Percentiles rank a stretch among this genome's conserved stretches.
These are phyloP conservation scores for Cystoisospora suis DNA, from an alignment of 169 alveolate species.

Conservation along the genomic window DNA sequence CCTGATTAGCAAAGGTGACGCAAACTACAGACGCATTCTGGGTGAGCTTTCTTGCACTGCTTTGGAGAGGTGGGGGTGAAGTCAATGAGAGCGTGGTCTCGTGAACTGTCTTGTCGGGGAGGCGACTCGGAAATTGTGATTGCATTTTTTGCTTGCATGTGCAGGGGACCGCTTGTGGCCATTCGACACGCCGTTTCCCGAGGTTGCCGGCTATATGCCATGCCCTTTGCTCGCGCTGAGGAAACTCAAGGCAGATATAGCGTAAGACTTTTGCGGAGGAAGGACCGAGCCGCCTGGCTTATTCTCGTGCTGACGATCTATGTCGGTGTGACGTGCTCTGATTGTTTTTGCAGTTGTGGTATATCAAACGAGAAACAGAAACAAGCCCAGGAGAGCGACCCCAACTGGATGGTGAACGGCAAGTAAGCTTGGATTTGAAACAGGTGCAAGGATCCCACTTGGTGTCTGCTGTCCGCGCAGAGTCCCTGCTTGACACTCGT, in stretches of 20 bases:
- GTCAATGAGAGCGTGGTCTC: no score
- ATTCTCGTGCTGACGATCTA: not conserved
- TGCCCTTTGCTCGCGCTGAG: slow-evolving; percentile 28
- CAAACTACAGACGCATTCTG: slow-evolving; percentile 3
- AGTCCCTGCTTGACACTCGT: not conserved
- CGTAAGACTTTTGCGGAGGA: not conserved
- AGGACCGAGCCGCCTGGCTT: no score
- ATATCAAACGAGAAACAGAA: not conserved
- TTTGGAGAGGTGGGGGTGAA: no score
- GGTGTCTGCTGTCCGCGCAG: not conserved
- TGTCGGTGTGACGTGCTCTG: not conserved
- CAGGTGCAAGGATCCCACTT: not conserved
- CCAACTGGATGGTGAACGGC: slow-evolving; percentile 3
- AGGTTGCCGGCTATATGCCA: not conserved
- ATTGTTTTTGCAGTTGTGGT: not conserved
- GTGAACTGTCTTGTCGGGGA: no score
- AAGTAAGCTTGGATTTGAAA: not conserved
- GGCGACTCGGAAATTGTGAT: no score
- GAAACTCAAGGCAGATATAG: not conserved
- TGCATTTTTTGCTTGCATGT: no score
- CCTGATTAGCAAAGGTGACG: slow-evolving; percentile 25
- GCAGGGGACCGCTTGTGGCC: slow-evolving; percentile 22
- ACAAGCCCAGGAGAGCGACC: not conserved
- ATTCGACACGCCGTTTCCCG: slow-evolving; percentile 11
- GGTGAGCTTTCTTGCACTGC: no score